Evolutionary conservation across 2,329 filamentous ascomycete genomes (phyloP).

Genomic region (Conoideocrella luteorostrata): DNA sequence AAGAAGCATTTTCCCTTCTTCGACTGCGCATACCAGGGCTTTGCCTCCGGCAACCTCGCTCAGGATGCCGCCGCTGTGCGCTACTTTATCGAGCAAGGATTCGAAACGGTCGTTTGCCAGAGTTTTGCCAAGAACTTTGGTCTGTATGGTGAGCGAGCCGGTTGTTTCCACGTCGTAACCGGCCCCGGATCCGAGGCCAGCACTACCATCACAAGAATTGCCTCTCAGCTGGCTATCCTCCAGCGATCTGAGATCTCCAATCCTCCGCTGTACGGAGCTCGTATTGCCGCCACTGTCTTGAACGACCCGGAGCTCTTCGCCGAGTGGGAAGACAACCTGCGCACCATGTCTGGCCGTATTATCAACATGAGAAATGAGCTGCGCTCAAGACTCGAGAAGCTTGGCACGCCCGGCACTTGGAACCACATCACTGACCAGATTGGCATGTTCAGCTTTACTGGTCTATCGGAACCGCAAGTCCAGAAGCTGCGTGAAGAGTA

Average conservation of each 20-base stretch:
- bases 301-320: slow-evolving; percentile 77
- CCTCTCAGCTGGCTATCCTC: slow-evolving; percentile 84
- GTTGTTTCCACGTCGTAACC: slow-evolving; percentile 91
- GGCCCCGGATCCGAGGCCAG: slow-evolving; percentile 61
- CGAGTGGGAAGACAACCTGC: slow-evolving; percentile 88
- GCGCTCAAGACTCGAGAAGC: slow-evolving; percentile 71
- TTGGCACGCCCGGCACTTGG: slow-evolving; percentile 85
- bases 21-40: slow-evolving; percentile 95
- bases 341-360: slow-evolving; percentile 93
- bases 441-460: slow-evolving; percentile 97
- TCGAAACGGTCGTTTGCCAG: slow-evolving; percentile 82
- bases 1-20: slow-evolving; percentile 96
- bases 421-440: slow-evolving; percentile 98
- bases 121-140: slow-evolving; percentile 98
- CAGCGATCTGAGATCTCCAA: slow-evolving; percentile 98
- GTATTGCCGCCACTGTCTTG: slow-evolving; percentile 76
- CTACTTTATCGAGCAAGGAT: slow-evolving; percentile 88
- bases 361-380: slow-evolving; percentile 81
- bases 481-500: slow-evolving; percentile 60
- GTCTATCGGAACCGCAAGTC: slow-evolving; percentile 68
- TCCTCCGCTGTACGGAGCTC: slow-evolving; percentile 87
- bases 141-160: slow-evolving; percentile 91
- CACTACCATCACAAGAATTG: slow-evolving; percentile 57
- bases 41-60: slow-evolving; percentile 82
- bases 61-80: slow-evolving; percentile 88